Base-by-base conservation (phyloP, 2,329 filamentous ascomycete genomes). In the Shiraia bambusicola region DNA sequence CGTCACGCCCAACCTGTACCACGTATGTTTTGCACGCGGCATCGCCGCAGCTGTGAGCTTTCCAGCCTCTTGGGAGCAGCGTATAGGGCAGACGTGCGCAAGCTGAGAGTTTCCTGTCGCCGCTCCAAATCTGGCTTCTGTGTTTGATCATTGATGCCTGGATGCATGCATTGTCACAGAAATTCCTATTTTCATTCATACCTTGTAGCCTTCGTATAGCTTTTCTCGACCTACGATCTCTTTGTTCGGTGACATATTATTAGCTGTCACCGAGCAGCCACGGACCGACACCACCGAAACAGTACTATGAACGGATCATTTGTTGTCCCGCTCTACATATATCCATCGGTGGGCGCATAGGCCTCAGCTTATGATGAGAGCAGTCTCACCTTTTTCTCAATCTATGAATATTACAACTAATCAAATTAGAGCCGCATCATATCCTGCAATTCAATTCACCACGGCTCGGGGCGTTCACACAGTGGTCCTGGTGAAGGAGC, bases 261-360 rank as follows among this genome's bases (percentile, higher is more conserved):
- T 29, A 40, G 40, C 40, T 31, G 48, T 31, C 29, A 28, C n/a
- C 19, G 29, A 31, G 26, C 39, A 37, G 40, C 45, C 38, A 42
- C 38, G 33, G 19, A 29, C 38, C 40, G 32, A 40, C 34, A 37
- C 35, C 4, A 29, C 38, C 40, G 32, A 40, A 36, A 37, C 35
- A 41, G 41, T 28, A 43, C 39, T 31, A 58, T 58, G 50, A 40
- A 44, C 32, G 38, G 42, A 28, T 70, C 67, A 34, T 67, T 76
- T 11, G 63, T 76, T 43, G 66, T 77, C 31, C 74, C 73, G 46
- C 71, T 77, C 37, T 76, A 76, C 56, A 63, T 76, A 29, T 76
- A 76, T 58, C 73, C 73, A 41, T 63, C 64, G 28, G 61, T 67
- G n/a, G 72, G 68, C 30, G 71, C 72, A 15, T 77, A 74, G 73